Conservation (phyloP, 1,139 yeast genomes). For the Citeromyces hawaiiensis region DNA sequence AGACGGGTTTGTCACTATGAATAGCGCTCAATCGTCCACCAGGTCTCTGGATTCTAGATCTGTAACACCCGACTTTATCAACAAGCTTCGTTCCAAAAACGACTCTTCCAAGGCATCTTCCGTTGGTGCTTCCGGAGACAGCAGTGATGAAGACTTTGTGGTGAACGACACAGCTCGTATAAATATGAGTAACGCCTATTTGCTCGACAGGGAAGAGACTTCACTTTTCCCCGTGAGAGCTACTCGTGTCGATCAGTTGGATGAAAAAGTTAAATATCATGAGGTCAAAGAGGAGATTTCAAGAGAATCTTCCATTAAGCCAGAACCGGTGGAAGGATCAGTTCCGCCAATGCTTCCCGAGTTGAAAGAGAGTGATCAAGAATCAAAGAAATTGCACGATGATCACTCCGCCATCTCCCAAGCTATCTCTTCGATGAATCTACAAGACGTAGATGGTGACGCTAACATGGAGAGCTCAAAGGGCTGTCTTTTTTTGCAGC, state of each 20-base stretch:
- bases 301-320: constrained; percentile 10
- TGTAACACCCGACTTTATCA: constrained; percentile 27
- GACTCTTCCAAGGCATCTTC: constrained; percentile 4
- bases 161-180: constrained; percentile 30
- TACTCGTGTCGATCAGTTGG: constrained; percentile 25
- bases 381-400: constrained; percentile 9
- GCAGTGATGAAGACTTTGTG: constrained; percentile 19
- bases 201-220: constrained; percentile 32
- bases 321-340: constrained; percentile 5
- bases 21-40: constrained; percentile 17
- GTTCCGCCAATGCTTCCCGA: constrained; percentile 7
- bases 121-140: constrained; percentile 3
- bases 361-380: constrained; percentile 17
- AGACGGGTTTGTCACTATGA: constrained; percentile 41
- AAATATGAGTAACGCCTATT: constrained; percentile 49
- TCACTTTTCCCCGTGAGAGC: constrained; percentile 38
- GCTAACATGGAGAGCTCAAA: constrained; percentile 3
- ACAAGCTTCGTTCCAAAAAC: constrained; percentile 22
- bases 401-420: constrained; percentile 2
- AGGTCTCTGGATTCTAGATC: constrained; percentile 9
- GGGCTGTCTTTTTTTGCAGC: constrained; percentile 43
- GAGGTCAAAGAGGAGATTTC: constrained; percentile 6
- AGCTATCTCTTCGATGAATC: constrained; percentile 15
- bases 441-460: constrained; percentile 9
- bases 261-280: constrained; percentile 13